These are phyloP conservation scores for Diaporthe nobilis DNA, from an alignment of 2,329 filamentous ascomycete genomes.

Conservation along the genomic window DNA sequence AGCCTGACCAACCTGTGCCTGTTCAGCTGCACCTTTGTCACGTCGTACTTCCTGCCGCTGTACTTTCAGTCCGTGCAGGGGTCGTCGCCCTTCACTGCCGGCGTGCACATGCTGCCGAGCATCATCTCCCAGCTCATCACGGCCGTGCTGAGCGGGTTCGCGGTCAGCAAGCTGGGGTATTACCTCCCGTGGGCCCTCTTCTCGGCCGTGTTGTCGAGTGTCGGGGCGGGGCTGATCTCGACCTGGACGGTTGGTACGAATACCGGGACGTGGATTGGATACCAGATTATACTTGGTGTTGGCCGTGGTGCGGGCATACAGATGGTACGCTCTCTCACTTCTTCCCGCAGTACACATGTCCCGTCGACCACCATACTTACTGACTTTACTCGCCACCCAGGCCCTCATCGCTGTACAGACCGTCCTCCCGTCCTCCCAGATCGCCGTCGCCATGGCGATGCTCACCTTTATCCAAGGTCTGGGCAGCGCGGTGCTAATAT, in stretches of 20 bases:
- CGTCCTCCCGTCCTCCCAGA: conserved; percentile 44
- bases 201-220: conserved; percentile 35
- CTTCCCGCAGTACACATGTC: not conserved
- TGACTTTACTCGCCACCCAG: conserved; percentile 35
- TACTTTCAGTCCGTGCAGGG: conserved; percentile 39
- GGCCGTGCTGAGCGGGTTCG: not conserved
- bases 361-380: not conserved
- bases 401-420: conserved; percentile 47
- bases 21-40: conserved; percentile 47
- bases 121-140: conserved; percentile 26
- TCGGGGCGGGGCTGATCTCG: conserved; percentile 42
- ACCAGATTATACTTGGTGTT: conserved; percentile 42
- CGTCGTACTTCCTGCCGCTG: conserved; percentile 45
- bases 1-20: conserved; percentile 34
- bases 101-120: conserved; percentile 32
- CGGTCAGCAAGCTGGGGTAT: conserved; percentile 41
- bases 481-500: conserved; percentile 46
- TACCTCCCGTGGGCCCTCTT: conserved; percentile 42
- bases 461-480: conserved; percentile 47
- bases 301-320: conserved; percentile 41
- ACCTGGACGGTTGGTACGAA: conserved; percentile 40
- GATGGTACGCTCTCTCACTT: conserved; percentile 7
- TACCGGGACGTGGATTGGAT: conserved; percentile 40
- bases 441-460: conserved; percentile 47
- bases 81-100: conserved; percentile 25